These are phyloP conservation scores for Syzygium oleosum DNA, from an alignment of 345 rosid species.

Conservation along the genomic window DNA sequence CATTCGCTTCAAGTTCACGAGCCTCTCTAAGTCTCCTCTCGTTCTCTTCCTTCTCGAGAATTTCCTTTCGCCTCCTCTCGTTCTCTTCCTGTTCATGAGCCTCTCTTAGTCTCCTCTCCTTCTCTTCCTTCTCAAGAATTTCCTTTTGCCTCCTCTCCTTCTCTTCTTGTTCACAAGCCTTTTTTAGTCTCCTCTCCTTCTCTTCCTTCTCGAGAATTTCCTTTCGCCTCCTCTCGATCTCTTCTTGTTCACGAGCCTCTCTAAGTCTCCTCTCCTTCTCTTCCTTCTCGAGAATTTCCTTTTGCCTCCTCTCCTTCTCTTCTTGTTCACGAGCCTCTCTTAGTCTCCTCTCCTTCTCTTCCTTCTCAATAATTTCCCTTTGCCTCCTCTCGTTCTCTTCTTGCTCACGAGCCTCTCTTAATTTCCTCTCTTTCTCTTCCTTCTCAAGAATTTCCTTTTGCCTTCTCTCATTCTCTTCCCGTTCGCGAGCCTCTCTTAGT, in stretches of 20 bases:
- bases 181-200: background rate
- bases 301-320: conserved; percentile 1
- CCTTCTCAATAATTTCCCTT: conserved; percentile 10
- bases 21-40: conserved; percentile 1
- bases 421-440: conserved; percentile 15
- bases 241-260: conserved; percentile 24
- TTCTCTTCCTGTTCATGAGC: background rate
- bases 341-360: conserved; percentile 11
- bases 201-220: conserved; percentile 1
- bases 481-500: conserved; percentile 20
- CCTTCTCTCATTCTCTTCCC: conserved; percentile 31
- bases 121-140: no score
- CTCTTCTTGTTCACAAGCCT: conserved; percentile 14
- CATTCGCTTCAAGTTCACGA: background rate
- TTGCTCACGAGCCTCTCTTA: background rate
- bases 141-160: background rate
- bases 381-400: conserved; percentile 1
- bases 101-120: background rate
- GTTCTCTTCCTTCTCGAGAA: background rate
- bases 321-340: conserved; percentile 15
- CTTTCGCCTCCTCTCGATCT: background rate
- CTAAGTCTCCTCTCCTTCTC: conserved; percentile 9
- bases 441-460: conserved; percentile 24
- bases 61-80: background rate
- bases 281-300: conserved; percentile 5